These are phyloP conservation scores for Chlamydomonas sp. DNA, from an alignment of 139 green algal species.

Conservation along the genomic window DNA sequence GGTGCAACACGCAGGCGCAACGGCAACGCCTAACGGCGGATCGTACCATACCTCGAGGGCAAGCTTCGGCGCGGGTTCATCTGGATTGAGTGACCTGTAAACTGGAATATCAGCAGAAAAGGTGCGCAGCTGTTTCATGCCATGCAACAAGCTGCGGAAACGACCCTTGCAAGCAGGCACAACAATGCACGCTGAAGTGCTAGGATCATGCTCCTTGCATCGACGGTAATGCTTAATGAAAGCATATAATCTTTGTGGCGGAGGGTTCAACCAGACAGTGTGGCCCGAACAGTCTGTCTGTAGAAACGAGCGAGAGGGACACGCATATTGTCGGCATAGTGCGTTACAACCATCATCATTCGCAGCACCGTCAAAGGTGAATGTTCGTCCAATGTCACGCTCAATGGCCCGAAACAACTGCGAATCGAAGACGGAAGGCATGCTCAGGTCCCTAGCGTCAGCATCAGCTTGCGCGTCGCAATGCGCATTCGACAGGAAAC, in stretches of 20 bases:
- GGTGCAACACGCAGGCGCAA: too few relatives aligned
- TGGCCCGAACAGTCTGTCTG: slow-evolving; percentile 9
- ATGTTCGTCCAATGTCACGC: background rate
- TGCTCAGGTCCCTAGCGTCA: background rate
- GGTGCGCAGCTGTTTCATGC: background rate
- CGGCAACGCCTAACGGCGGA: background rate
- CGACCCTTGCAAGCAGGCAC: background rate
- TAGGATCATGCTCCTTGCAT: background rate
- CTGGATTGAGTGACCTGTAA: background rate
- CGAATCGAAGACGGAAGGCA: background rate
- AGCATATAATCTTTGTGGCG: background rate
- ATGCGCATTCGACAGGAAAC: background rate
- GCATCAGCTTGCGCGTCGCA: background rate
- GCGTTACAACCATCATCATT: slow-evolving; percentile 2
- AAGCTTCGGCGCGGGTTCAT: background rate
- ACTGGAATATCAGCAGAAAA: background rate
- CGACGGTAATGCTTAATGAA: background rate
- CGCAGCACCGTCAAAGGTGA: slow-evolving; percentile 4
- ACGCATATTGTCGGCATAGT: background rate
- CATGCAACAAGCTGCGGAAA: background rate
- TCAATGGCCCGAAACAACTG: background rate
- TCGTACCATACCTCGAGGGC: background rate
- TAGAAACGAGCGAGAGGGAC: background rate
- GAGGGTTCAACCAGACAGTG: slow-evolving; percentile 6
- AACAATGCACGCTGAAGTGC: background rate